Conservation (phyloP, 139 green algal species). For the Diplosphaera chodatii region DNA sequence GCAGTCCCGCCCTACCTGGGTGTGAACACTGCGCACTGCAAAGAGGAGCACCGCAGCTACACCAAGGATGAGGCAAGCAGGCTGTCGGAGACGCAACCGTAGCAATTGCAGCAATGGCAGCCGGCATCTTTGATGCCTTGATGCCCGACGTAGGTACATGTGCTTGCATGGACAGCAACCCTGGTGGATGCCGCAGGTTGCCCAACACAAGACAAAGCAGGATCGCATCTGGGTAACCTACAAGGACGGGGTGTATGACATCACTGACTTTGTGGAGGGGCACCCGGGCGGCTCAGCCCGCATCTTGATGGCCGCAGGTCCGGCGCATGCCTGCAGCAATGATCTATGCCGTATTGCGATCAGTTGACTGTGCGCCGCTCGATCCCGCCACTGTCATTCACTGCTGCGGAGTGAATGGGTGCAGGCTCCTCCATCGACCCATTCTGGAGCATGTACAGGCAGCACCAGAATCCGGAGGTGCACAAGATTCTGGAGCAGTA, state of each 20-base stretch:
- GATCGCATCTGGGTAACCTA: slow-evolving; percentile 82
- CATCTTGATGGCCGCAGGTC: slow-evolving; percentile 79
- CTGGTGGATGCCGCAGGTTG: slow-evolving; percentile 46
- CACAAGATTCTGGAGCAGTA: slow-evolving; percentile 62
- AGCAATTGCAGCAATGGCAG: too few relatives aligned
- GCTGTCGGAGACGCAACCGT: too few relatives aligned
- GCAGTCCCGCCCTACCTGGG: not conserved
- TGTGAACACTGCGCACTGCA: not conserved
- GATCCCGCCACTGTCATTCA: too few relatives aligned
- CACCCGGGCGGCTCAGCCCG: slow-evolving; percentile 55
- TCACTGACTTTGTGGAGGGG: slow-evolving; percentile 41
- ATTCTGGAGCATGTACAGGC: slow-evolving; percentile 84
- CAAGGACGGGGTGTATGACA: slow-evolving; percentile 83
- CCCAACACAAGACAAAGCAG: slow-evolving; percentile 57
- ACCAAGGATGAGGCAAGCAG: not conserved
- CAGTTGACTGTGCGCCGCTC: too few relatives aligned
- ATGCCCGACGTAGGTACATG: too few relatives aligned
- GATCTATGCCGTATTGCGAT: too few relatives aligned
- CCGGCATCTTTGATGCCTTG: too few relatives aligned
- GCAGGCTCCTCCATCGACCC: slow-evolving; percentile 54
- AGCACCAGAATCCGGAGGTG: slow-evolving; percentile 65
- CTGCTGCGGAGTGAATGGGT: too few relatives aligned
- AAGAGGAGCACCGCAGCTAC: not conserved
- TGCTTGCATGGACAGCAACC: too few relatives aligned
- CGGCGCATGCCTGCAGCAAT: too few relatives aligned